phyloP scores from a whole-genome alignment of 345 rosid species.

The Hibiscus mutabilis region DNA sequence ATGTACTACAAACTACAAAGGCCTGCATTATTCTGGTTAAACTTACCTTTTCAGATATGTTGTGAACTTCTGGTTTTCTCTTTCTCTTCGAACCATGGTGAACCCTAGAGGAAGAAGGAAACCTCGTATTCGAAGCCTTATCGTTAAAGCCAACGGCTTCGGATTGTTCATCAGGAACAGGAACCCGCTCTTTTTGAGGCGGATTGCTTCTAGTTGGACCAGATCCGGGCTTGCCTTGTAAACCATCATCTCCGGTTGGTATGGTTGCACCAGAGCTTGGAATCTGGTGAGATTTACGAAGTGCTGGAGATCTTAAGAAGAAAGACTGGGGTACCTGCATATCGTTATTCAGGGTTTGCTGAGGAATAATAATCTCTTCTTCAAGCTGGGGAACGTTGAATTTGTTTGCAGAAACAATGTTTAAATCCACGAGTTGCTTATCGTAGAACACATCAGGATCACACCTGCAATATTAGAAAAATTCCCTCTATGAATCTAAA shows the following conservation, averaged over 20 bases:
- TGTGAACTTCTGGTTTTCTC: constrained; percentile 35
- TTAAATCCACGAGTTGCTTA: constrained; percentile 19
- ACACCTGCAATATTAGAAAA: constrained; percentile 28
- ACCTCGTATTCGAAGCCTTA: too few relatives aligned
- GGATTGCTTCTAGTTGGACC: neutral
- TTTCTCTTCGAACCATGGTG: constrained; percentile 23
- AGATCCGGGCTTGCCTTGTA: constrained; percentile 5
- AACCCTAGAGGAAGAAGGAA: neutral
- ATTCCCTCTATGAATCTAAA: neutral
- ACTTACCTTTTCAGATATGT: constrained; percentile 39
- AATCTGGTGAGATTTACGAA: too few relatives aligned
- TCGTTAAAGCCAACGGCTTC: constrained; percentile 31
- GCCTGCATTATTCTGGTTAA: too few relatives aligned
- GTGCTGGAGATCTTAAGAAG: too few relatives aligned
- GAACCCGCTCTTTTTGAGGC: constrained; percentile 13
- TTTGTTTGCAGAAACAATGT: neutral
- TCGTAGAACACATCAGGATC: constrained; percentile 13
- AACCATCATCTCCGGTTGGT: neutral
- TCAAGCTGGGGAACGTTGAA: neutral
- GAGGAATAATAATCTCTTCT: neutral
- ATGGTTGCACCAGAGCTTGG: too few relatives aligned
- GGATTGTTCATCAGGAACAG: constrained; percentile 50
- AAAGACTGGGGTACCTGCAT: neutral
- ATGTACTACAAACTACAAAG: too few relatives aligned
- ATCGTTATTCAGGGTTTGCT: neutral